Evolutionary conservation across 2,329 filamentous ascomycete genomes (phyloP), one percentile per base, ranked within the genome.

Genomic region (Ophiocordyceps polyrhachis-furcata): DNA sequence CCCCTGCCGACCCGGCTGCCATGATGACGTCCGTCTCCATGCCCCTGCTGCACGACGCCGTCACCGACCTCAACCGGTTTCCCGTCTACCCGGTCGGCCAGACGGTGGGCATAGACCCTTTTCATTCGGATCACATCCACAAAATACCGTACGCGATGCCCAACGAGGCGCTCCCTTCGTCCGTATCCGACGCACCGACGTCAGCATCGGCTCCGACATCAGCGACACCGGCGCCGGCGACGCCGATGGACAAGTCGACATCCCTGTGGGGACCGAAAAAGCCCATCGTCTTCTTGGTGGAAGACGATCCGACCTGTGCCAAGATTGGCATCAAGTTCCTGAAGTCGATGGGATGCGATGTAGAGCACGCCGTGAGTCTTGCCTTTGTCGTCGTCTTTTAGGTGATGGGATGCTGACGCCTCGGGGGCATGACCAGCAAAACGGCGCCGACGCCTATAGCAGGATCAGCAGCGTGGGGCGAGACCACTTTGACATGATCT

Each of bases 41-140:
- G 55, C 62, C 64, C 21, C 60, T 71, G 56, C 56, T 74, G 52
- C 64, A 71, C 48, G 72, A 76, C 48, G 66, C 70, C 37, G 64
- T 76, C 52, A 71, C 63, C 51, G 73, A 77, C 48, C 68, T 74
- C 42, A 61, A 55, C 47, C 65, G 73, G 41, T 73, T 76, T 50
- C 74, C 93, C 45, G 87, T 95, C 11, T 96, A 95, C 58, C 88
- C 89, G 0, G 86, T 93, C 15, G 88, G 88, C 17, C 79, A 87
- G 51, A 91, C 81, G 0, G 84, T 93, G 51, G 88, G 88, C 44
- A 95, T 95, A 51, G 88, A 95, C 57, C 88, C 89, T 1, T 91
- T 93, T 71, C 88, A 89, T 57, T 82, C 84, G 53, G 88, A 95
- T 54, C 87, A 95, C 56, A 86, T 95, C 56, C 79, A 89, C 64